These are phyloP conservation scores for Catharanthus roseus DNA, from an alignment of 257 asterid genomes.

Conservation along the genomic window DNA sequence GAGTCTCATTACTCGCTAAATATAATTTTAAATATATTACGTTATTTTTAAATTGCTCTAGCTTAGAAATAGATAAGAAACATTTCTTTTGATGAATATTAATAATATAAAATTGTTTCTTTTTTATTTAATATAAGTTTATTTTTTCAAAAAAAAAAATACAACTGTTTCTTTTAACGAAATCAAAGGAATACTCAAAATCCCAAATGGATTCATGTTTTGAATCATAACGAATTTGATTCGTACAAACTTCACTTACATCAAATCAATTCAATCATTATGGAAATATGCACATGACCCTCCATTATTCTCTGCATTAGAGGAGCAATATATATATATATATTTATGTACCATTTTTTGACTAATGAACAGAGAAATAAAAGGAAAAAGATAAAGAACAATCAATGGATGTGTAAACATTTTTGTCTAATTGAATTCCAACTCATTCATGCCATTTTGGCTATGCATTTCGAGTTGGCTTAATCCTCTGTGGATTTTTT, in stretches of 20 bases:
- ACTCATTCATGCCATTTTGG: slow-evolving; percentile 9
- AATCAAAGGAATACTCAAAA: slow-evolving; percentile 7
- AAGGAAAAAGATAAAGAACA: too few relatives aligned
- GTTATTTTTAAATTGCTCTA: too few relatives aligned
- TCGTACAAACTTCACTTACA: not conserved
- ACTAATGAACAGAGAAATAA: not conserved
- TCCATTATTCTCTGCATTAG: slow-evolving; percentile 1
- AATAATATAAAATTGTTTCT: too few relatives aligned
- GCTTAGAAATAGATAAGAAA: too few relatives aligned
- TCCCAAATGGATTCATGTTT: not conserved
- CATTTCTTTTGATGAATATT: too few relatives aligned
- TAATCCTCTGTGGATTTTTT: slow-evolving; percentile 4
- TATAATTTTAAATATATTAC: too few relatives aligned
- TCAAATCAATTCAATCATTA: slow-evolving; percentile 6
- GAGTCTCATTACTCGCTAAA: too few relatives aligned
- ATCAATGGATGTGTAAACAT: not conserved
- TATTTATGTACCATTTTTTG: not conserved
- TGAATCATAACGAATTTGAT: not conserved
- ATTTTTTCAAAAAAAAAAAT: too few relatives aligned
- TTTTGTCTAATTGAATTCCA: not conserved
- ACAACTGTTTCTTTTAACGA: not conserved
- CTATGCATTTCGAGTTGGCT: not conserved
- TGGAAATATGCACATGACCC: slow-evolving; percentile 3
- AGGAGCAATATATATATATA: not conserved
- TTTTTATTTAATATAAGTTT: too few relatives aligned